phyloP scores from a whole-genome alignment of 2,329 filamentous ascomycete genomes.

The Fusarium sororula region DNA sequence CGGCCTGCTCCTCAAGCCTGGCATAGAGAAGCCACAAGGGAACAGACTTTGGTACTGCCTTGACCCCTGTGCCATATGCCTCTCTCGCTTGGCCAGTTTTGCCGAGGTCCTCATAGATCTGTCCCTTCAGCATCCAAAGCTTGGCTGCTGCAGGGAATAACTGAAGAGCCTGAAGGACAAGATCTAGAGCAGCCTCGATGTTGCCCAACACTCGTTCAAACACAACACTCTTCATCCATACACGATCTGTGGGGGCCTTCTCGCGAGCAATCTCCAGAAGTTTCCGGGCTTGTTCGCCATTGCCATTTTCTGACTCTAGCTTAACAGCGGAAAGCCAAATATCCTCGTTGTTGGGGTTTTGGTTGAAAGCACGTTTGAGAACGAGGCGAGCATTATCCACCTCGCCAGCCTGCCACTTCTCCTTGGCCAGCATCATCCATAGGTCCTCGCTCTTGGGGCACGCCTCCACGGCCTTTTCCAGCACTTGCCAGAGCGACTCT shows the following conservation, averaged over 20 bases:
- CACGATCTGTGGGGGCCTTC: constrained; percentile 91
- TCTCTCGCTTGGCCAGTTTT: constrained; percentile 87
- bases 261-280: constrained; percentile 84
- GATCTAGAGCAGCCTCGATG: constrained; percentile 81
- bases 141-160: constrained; percentile 87
- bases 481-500: constrained; percentile 82
- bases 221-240: constrained; percentile 96
- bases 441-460: constrained; percentile 91
- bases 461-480: constrained; percentile 93
- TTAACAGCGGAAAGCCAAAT: constrained; percentile 98
- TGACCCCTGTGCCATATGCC: constrained; percentile 87
- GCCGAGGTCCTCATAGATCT: constrained; percentile 88
- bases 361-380: constrained; percentile 88
- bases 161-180: constrained; percentile 86
- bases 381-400: constrained; percentile 87
- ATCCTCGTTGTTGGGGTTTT: constrained; percentile 96
- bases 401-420: constrained; percentile 90
- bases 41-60: constrained; percentile 84
- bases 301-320: constrained; percentile 88
- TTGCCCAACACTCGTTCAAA: constrained; percentile 90
- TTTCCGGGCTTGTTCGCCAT: constrained; percentile 82
- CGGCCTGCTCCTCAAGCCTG: constrained; percentile 85
- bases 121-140: constrained; percentile 98
- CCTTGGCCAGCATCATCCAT: constrained; percentile 95
- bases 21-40: constrained; percentile 90